A percentile compares a stretch with the other conserved stretches of the same genome.
phyloP scores from a whole-genome alignment of 768 basidiomycete genomes.

The Mycena indigotica region DNA sequence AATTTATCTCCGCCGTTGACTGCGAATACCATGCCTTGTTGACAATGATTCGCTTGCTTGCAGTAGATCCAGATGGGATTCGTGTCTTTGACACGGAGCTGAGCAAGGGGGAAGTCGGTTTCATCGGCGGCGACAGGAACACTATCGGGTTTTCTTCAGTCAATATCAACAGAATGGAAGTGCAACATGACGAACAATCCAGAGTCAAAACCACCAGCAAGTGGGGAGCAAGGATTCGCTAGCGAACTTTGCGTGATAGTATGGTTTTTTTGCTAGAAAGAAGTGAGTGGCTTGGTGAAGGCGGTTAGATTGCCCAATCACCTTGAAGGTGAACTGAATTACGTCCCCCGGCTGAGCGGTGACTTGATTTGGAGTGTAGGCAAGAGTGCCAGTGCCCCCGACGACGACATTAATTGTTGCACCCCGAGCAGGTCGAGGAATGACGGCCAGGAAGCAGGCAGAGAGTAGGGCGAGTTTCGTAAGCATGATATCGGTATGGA shows the following conservation, averaged over 20 bases:
- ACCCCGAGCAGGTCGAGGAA: constrained; percentile 34
- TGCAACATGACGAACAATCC: constrained; percentile 49
- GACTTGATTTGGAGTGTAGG: constrained; percentile 39
- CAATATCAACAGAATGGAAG: too few relatives aligned
- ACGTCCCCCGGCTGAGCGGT: constrained; percentile 12
- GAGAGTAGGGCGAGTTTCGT: constrained; percentile 26
- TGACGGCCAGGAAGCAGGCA: constrained; percentile 31
- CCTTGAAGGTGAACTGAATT: constrained; percentile 32
- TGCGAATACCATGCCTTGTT: constrained; percentile 66
- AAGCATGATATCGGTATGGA: constrained; percentile 17
- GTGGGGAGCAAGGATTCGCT: constrained; percentile 46
- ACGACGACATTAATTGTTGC: constrained; percentile 48
- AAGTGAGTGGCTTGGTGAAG: too few relatives aligned
- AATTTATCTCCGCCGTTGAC: constrained; percentile 61
- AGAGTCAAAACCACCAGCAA: constrained; percentile 54
- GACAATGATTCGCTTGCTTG: constrained; percentile 54
- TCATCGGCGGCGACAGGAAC: constrained; percentile 47
- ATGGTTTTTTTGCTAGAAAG: constrained; percentile 62
- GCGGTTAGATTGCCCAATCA: constrained; percentile 50
- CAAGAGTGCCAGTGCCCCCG: constrained; percentile 45
- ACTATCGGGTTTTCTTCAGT: too few relatives aligned
- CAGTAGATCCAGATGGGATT: constrained; percentile 64
- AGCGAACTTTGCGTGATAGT: constrained; percentile 61
- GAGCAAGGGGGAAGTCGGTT: constrained; percentile 48
- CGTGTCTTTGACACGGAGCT: constrained; percentile 42